A percentile compares a stretch with the other conserved stretches of the same genome.
Conservation (phyloP, 805 yeast genomes). For the Sungouiozyma intestinalis region DNA sequence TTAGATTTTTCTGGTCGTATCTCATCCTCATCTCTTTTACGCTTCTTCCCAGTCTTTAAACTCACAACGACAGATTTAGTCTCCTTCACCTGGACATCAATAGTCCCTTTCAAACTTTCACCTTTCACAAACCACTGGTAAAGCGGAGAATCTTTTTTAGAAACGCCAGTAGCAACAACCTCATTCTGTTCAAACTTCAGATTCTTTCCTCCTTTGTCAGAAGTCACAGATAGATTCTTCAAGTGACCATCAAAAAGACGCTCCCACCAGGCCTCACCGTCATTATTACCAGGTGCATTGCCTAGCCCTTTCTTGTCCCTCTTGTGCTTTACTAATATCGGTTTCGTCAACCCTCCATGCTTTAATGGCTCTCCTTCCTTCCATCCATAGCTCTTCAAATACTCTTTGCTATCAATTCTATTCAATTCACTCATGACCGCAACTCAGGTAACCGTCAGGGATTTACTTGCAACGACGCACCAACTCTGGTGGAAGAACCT, state of each 20-base stretch:
- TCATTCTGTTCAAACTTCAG: conserved; percentile 47
- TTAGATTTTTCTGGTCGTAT: conserved; percentile 3
- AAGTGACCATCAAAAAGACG: conserved; percentile 87
- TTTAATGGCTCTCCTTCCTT: conserved; percentile 77
- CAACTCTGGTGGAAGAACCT: not conserved
- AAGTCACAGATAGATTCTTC: conserved; percentile 55
- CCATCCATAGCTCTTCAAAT: conserved; percentile 82
- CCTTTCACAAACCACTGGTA: conserved; percentile 85
- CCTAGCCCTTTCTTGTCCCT: conserved; percentile 89
- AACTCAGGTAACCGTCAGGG: no score
- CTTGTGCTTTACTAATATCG: conserved; percentile 83
- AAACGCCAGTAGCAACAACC: conserved; percentile 36
- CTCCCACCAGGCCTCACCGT: conserved; percentile 96
- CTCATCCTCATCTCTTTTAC: conserved; percentile 11
- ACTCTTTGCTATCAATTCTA: conserved; percentile 63
- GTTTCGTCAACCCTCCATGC: conserved; percentile 71
- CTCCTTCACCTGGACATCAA: conserved; percentile 27
- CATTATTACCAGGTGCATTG: conserved; percentile 50
- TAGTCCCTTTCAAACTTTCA: conserved; percentile 72
- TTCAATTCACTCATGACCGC: conserved; percentile 1
- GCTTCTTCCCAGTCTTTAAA: conserved; percentile 5
- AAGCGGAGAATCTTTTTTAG: conserved; percentile 55
- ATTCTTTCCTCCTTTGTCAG: conserved; percentile 22
- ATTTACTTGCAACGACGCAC: no score
- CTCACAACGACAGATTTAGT: conserved; percentile 4